phyloP scores from a whole-genome alignment of 2,329 filamentous ascomycete genomes.

The Catunica adiposa region DNA sequence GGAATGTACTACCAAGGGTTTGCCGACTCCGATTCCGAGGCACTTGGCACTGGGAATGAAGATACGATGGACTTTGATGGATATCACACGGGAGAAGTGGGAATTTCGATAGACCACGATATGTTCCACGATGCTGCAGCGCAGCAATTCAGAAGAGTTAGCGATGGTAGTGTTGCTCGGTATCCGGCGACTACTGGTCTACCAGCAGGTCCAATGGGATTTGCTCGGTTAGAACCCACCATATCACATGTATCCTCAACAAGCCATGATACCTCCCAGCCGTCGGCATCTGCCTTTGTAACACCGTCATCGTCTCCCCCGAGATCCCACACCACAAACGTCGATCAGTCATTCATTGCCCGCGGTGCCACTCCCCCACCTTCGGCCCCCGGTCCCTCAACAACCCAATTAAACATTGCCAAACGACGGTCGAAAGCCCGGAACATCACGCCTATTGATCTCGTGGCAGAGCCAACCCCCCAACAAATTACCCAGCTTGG shows the following conservation, averaged over 20 bases:
- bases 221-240: background rate
- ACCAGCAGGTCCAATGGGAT: no score
- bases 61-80: constrained; percentile 13
- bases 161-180: no score
- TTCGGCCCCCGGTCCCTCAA: background rate
- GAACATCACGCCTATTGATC: constrained; percentile 11
- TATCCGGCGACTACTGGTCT: no score
- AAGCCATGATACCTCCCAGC: background rate
- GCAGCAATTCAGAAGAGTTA: no score
- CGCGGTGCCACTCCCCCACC: background rate
- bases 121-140: constrained; percentile 3
- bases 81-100: background rate
- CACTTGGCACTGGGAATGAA: constrained; percentile 20
- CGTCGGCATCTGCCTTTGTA: background rate
- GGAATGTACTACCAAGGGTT: constrained; percentile 53
- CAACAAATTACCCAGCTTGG: constrained; percentile 8
- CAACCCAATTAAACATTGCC: background rate
- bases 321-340: background rate
- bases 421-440: constrained; percentile 9
- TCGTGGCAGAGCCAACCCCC: constrained; percentile 7
- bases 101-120: constrained; percentile 15
- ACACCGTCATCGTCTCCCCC: background rate
- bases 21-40: constrained; percentile 24
- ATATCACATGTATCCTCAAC: background rate
- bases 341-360: background rate